A percentile compares a stretch with the other conserved stretches of the same genome.
These are phyloP conservation scores for Cladophialophora psammophila DNA, from an alignment of 2,329 filamentous ascomycete genomes.

Conservation along the genomic window DNA sequence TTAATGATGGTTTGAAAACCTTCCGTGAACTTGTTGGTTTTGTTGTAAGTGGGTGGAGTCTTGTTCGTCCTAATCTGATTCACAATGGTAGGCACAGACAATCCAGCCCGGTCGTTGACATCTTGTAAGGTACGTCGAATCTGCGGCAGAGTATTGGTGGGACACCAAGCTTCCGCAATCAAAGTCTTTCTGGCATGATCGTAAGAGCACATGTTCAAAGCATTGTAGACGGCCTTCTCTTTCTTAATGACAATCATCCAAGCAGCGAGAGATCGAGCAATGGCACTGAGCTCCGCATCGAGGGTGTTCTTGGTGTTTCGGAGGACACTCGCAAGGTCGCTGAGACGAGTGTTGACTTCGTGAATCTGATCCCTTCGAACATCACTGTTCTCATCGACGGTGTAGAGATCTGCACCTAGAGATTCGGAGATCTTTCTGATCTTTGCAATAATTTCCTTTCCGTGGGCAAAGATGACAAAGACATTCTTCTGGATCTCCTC, in stretches of 20 bases:
- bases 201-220: conserved; percentile 95
- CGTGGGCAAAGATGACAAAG: conserved; percentile 98
- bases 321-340: conserved; percentile 89
- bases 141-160: conserved; percentile 84
- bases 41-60: conserved; percentile 95
- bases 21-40: conserved; percentile 98
- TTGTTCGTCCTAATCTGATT: conserved; percentile 98
- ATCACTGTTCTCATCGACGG: conserved; percentile 96
- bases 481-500: conserved; percentile 96
- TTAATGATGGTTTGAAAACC: conserved; percentile 99
- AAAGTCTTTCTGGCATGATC: conserved; percentile 94
- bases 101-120: conserved; percentile 91
- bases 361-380: conserved; percentile 94
- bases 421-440: conserved; percentile 99
- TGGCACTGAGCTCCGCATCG: conserved; percentile 90
- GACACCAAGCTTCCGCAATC: conserved; percentile 97
- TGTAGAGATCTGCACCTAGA: conserved; percentile 93
- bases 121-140: conserved; percentile 95
- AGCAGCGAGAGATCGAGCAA: conserved; percentile 87
- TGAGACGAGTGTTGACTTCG: conserved; percentile 92
- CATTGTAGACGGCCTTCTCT: conserved; percentile 97
- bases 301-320: conserved; percentile 94
- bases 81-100: conserved; percentile 98
- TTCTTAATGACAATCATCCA: conserved; percentile 99
- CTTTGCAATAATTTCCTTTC: conserved; percentile 97